These are phyloP conservation scores for Corylus heterophylla DNA, from an alignment of 306 rosid genomes.

Conservation along the genomic window DNA sequence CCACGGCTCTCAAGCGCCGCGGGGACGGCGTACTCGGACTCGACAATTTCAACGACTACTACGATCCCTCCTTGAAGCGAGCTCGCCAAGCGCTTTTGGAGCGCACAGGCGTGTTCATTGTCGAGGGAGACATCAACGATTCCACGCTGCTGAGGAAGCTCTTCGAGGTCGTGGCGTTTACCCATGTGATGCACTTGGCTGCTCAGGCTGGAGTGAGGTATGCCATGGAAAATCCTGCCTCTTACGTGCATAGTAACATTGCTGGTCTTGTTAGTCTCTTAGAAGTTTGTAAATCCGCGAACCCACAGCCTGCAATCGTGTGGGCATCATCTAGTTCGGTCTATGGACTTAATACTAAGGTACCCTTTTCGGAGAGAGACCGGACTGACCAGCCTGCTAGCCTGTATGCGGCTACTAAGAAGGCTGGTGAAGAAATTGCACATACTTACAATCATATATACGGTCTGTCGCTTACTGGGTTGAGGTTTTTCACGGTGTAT, in stretches of 20 bases:
- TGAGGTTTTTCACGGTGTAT: constrained; percentile 92
- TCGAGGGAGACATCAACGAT: constrained; percentile 95
- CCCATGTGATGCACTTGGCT: constrained; percentile 98
- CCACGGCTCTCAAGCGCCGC: constrained; percentile 83
- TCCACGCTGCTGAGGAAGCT: constrained; percentile 66
- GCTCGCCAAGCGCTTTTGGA: constrained; percentile 80
- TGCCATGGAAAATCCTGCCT: constrained; percentile 94
- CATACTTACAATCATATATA: constrained; percentile 92
- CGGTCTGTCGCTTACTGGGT: constrained; percentile 88
- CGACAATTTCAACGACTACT: constrained; percentile 83
- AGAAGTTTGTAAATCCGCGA: constrained; percentile 77
- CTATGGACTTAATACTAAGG: constrained; percentile 91
- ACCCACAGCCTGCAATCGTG: constrained; percentile 94
- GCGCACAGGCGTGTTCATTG: constrained; percentile 79
- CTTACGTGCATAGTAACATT: constrained; percentile 94
- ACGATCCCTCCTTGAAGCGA: constrained; percentile 81
- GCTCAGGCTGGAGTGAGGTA: constrained; percentile 99
- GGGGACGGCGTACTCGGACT: constrained; percentile 88
- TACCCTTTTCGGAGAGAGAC: constrained; percentile 87
- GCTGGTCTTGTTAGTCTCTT: constrained; percentile 92
- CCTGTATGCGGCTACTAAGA: constrained; percentile 91
- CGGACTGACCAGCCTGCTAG: constrained; percentile 96
- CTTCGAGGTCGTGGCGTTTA: constrained; percentile 86
- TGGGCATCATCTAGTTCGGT: constrained; percentile 98
- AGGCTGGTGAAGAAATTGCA: constrained; percentile 98